Percentiles rank a stretch among this genome's conserved stretches.
Conservation (phyloP, 2,329 filamentous ascomycete genomes). For the Dothistroma septosporum region DNA sequence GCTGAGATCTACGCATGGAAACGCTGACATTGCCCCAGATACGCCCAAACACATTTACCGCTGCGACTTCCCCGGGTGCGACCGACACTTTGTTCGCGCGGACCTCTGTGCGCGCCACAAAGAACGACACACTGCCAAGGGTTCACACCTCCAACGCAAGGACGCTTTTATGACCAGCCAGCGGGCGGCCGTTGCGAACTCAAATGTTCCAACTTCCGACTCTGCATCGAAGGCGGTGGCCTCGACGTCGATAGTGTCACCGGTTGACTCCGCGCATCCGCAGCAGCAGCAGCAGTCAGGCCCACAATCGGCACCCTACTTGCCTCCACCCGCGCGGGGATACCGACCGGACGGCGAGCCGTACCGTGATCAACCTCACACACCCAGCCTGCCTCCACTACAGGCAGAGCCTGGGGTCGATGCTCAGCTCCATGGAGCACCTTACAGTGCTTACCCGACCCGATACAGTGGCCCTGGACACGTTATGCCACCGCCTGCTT, state of each 20-base stretch:
- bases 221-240: constrained; percentile 10
- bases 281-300: constrained; percentile 9
- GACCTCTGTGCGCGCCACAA: constrained; percentile 74
- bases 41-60: constrained; percentile 91
- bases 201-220: constrained; percentile 3
- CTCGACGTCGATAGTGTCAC: constrained; percentile 20
- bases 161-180: constrained; percentile 58
- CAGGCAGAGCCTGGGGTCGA: constrained; percentile 6
- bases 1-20: not conserved
- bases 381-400: constrained; percentile 11
- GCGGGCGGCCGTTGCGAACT: constrained; percentile 11
- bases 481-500: constrained; percentile 13
- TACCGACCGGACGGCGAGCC: constrained; percentile 13
- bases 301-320: constrained; percentile 10
- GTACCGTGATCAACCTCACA: constrained; percentile 10
- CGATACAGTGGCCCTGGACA: constrained; percentile 11
- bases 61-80: constrained; percentile 88
- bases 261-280: constrained; percentile 20
- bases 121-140: constrained; percentile 55
- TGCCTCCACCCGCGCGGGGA: constrained; percentile 10
- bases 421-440: constrained; percentile 7
- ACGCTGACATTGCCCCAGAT: constrained; percentile 50
- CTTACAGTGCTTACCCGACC: constrained; percentile 14
- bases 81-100: constrained; percentile 84
- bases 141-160: constrained; percentile 70